Percentiles rank a stretch among this genome's conserved stretches.
Conservation (phyloP, 2,329 filamentous ascomycete species). For the Fusarium keratoplasticum region DNA sequence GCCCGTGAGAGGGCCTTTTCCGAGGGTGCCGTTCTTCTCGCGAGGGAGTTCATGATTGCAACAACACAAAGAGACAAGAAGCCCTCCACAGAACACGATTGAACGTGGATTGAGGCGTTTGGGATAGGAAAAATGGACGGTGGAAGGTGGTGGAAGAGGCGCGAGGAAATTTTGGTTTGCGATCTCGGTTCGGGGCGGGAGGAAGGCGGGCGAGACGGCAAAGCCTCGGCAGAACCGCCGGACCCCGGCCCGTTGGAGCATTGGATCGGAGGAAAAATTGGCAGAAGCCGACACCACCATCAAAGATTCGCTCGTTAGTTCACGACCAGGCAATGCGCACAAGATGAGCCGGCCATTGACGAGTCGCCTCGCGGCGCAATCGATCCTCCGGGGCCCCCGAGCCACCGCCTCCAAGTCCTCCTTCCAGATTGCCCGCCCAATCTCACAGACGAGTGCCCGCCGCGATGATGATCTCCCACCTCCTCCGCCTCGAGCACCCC, state of each 20-base stretch:
- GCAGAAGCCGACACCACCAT: constrained; percentile 28
- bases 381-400: constrained; percentile 46
- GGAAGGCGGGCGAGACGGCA: constrained; percentile 50
- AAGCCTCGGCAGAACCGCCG: constrained; percentile 46
- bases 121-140: constrained; percentile 38
- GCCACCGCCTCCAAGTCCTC: constrained; percentile 34
- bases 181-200: constrained; percentile 51
- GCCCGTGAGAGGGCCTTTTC: constrained; percentile 56
- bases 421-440: constrained; percentile 46
- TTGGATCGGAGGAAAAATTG: constrained; percentile 42
- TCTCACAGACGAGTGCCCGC: constrained; percentile 54
- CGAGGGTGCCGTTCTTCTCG: constrained; percentile 56
- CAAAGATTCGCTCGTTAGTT: constrained; percentile 12
- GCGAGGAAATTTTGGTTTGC: constrained; percentile 54
- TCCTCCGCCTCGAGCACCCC: constrained; percentile 32
- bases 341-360: constrained; percentile 59
- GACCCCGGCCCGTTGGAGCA: constrained; percentile 17
- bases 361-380: constrained; percentile 57
- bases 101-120: constrained; percentile 43
- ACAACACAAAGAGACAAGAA: constrained; percentile 38
- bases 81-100: constrained; percentile 45
- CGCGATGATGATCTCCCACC: constrained; percentile 36
- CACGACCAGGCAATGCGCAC: constrained; percentile 44
- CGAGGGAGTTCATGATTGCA: constrained; percentile 60
- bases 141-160: constrained; percentile 46